Percentiles rank a stretch among this genome's conserved stretches.
Evolutionary conservation across 2,329 filamentous ascomycete species (phyloP).

Genomic region (Arthrobotrys sphaeroides): DNA sequence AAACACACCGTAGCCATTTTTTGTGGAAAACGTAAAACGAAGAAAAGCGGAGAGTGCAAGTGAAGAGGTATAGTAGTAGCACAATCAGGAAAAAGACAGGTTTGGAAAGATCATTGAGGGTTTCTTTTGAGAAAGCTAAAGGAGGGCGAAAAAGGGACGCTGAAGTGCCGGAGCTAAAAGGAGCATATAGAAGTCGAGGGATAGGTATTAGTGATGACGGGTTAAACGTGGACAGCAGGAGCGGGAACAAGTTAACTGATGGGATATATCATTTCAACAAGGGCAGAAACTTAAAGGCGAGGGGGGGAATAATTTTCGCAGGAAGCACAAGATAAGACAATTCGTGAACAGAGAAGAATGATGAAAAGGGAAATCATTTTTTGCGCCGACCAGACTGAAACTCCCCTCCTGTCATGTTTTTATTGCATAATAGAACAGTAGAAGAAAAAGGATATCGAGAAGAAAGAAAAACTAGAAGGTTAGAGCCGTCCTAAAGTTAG

Average conservation of each 20-base stretch:
- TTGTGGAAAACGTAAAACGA: not conserved
- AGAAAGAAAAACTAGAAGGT: not conserved
- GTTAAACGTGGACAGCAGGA: not conserved
- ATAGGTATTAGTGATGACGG: slow-evolving; percentile 12
- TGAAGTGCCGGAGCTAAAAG: slow-evolving; percentile 30
- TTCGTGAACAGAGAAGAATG: slow-evolving; percentile 8
- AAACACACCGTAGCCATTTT: no score
- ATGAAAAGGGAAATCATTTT: slow-evolving; percentile 13
- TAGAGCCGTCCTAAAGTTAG: not conserved
- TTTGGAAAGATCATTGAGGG: no score
- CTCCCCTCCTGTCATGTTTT: slow-evolving; percentile 45
- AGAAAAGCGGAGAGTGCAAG: not conserved
- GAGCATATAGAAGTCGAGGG: not conserved
- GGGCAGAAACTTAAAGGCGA: not conserved
- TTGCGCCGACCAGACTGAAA: slow-evolving; percentile 46
- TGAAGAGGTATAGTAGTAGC: not conserved
- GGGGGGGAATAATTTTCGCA: slow-evolving; percentile 51
- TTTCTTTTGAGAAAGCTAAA: not conserved
- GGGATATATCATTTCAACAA: slow-evolving; percentile 29
- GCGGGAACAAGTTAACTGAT: not conserved
- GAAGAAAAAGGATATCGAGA: not conserved
- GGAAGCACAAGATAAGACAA: slow-evolving; percentile 16
- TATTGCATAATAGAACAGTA: slow-evolving; percentile 15
- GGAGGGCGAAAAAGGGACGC: slow-evolving; percentile 12
- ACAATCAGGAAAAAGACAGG: no score